A percentile compares a stretch with the other conserved stretches of the same genome.
phyloP scores from a whole-genome alignment of 768 basidiomycete species.

The Mycena belliarum region DNA sequence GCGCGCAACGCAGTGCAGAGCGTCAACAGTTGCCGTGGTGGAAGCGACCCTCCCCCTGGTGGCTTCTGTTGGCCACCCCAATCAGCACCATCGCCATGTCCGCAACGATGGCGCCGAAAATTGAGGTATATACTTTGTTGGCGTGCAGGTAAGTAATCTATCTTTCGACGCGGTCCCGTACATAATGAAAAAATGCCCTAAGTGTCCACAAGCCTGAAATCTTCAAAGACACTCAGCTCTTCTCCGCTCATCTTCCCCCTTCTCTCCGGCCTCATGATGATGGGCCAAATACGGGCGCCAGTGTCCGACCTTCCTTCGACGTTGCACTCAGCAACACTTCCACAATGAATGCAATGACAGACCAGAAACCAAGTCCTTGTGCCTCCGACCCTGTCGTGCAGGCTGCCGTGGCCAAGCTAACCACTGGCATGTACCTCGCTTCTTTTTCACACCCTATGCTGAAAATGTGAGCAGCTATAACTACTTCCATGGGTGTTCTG shows the following conservation, averaged over 20 bases:
- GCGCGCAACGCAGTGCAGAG: conserved; percentile 5
- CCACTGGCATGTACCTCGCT: conserved; percentile 48
- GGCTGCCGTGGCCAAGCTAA: conserved; percentile 68
- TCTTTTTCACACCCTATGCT: background rate
- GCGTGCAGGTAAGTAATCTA: too few species aligned
- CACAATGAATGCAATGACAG: background rate
- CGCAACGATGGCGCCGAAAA: conserved; percentile 64
- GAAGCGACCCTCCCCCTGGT: conserved; percentile 71
- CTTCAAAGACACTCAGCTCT: conserved; percentile 28
- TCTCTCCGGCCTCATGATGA: background rate
- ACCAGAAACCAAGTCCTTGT: conserved; percentile 39
- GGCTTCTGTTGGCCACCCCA: conserved; percentile 59
- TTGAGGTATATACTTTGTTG: conserved; percentile 75
- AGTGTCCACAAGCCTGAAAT: conserved; percentile 63
- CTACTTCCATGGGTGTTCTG: conserved; percentile 68
- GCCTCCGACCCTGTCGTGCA: conserved; percentile 71
- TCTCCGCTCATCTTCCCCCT: background rate
- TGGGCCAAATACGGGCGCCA: conserved; percentile 16
- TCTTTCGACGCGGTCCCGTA: too few species aligned
- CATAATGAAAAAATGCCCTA: too few species aligned
- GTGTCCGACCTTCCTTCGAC: conserved; percentile 17
- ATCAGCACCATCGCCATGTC: conserved; percentile 56
- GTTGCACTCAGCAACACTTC: conserved; percentile 2
- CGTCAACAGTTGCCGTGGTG: conserved; percentile 62
- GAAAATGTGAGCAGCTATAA: conserved; percentile 49